A percentile compares a stretch with the other conserved stretches of the same genome.
Evolutionary conservation across 441 rosid genomes (phyloP).

Genomic region (Pelargonium citronellum): DNA sequence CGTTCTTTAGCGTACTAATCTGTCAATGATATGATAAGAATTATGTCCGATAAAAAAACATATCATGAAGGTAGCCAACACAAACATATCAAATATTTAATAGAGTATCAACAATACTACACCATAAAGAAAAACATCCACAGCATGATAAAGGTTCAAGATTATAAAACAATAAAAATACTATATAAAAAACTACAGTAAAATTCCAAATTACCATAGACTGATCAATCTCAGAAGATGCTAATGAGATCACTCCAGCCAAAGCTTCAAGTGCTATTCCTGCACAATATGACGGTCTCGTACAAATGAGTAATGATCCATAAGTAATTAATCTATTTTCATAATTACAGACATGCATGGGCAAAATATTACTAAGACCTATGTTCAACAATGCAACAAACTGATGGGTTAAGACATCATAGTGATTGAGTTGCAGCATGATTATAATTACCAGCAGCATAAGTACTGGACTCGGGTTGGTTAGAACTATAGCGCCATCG

Average conservation of each 20-base stretch:
- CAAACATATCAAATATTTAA: background rate
- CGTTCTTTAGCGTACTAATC: slow-evolving; percentile 60
- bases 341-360: background rate
- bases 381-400: background rate
- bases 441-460: slow-evolving; percentile 73
- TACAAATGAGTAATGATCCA: slow-evolving; percentile 8
- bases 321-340: background rate
- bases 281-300: slow-evolving; percentile 27
- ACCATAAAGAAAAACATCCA: background rate
- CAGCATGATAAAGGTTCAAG: background rate
- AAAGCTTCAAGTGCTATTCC: slow-evolving; percentile 88
- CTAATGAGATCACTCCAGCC: slow-evolving; percentile 73
- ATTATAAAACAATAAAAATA: background rate
- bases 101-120: background rate
- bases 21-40: slow-evolving; percentile 28
- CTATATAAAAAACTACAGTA: background rate
- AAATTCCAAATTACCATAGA: slow-evolving; percentile 56
- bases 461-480: slow-evolving; percentile 75
- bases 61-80: background rate
- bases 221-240: slow-evolving; percentile 66
- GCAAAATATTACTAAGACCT: background rate
- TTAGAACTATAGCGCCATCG: slow-evolving; percentile 80
- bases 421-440: slow-evolving; percentile 9
- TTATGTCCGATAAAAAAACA: background rate
- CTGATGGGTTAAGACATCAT: background rate